These are phyloP conservation scores for Fusarium duplospermum DNA, from an alignment of 2,329 filamentous ascomycete genomes.

Conservation along the genomic window DNA sequence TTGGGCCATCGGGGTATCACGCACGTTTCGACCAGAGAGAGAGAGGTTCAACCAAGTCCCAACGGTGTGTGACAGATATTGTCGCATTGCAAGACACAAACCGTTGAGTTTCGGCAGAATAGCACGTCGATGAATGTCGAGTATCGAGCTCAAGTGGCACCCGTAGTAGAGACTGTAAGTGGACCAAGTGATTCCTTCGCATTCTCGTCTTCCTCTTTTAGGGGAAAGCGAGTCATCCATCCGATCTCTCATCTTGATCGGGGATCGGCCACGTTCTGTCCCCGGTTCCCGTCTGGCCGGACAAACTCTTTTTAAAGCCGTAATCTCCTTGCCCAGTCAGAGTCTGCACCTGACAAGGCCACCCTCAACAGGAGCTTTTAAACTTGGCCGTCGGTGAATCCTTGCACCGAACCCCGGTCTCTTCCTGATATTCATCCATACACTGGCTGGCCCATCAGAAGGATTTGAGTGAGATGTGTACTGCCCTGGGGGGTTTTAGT, in stretches of 20 bases:
- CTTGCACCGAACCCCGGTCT: slow-evolving; percentile 8
- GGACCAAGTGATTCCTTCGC: slow-evolving; percentile 1
- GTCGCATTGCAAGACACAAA: slow-evolving; percentile 23
- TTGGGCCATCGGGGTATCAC: neutral
- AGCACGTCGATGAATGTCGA: slow-evolving; percentile 37
- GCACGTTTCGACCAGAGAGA: neutral
- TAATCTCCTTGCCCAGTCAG: slow-evolving; percentile 2
- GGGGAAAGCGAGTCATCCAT: slow-evolving; percentile 3
- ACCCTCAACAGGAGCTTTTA: neutral
- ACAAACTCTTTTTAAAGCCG: neutral
- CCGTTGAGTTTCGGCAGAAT: slow-evolving; percentile 27
- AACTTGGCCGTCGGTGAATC: neutral
- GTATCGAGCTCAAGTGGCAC: slow-evolving; percentile 20
- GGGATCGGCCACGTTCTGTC: slow-evolving; percentile 8
- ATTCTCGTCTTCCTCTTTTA: neutral
- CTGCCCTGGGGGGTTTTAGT: neutral
- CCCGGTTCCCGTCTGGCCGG: slow-evolving; percentile 18
- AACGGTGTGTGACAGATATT: slow-evolving; percentile 20
- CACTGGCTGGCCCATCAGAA: neutral
- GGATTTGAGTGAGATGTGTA: neutral
- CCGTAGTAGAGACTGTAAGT: neutral
- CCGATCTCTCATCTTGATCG: slow-evolving; percentile 2
- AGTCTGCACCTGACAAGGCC: neutral
- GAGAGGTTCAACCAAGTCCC: neutral
- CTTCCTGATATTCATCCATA: neutral